phyloP scores from a whole-genome alignment of 495 filamentous ascomycete genomes.

The Tuber microsphaerosporum region DNA sequence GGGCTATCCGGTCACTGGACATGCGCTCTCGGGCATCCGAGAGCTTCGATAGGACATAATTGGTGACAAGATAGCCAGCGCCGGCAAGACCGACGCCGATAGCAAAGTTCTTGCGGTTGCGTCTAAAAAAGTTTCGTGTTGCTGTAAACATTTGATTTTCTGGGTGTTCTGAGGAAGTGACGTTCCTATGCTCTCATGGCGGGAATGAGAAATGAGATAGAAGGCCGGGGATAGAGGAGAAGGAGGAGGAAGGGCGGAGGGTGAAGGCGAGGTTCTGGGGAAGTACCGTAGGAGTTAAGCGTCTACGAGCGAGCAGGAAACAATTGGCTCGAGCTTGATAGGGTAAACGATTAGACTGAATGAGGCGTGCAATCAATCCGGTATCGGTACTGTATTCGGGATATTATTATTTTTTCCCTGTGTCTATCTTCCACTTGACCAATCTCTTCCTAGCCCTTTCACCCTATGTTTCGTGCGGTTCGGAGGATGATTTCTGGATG shows the following conservation, averaged over 20 bases:
- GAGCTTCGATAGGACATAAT: conserved; percentile 86
- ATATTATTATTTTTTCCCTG: background rate
- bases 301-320: background rate
- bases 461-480: background rate
- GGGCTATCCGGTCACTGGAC: conserved; percentile 87
- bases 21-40: conserved; percentile 88
- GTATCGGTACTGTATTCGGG: background rate
- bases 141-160: conserved; percentile 31
- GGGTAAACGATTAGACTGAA: background rate
- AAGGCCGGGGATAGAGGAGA: conserved; percentile 6
- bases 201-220: conserved; percentile 13
- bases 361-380: background rate
- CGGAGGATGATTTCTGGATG: background rate
- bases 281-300: background rate
- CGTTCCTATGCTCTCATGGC: conserved; percentile 21
- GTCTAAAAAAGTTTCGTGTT: conserved; percentile 77
- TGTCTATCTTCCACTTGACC: background rate
- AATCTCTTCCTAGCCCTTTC: background rate
- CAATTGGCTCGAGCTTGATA: background rate
- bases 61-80: conserved; percentile 82
- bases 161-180: conserved; percentile 2
- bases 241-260: background rate
- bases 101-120: conserved; percentile 82
- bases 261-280: background rate
- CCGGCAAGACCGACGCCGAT: conserved; percentile 80